Evolutionary conservation across 1,284 basidiomycete species (phyloP).

Genomic region (Sporisorium reilianum): DNA sequence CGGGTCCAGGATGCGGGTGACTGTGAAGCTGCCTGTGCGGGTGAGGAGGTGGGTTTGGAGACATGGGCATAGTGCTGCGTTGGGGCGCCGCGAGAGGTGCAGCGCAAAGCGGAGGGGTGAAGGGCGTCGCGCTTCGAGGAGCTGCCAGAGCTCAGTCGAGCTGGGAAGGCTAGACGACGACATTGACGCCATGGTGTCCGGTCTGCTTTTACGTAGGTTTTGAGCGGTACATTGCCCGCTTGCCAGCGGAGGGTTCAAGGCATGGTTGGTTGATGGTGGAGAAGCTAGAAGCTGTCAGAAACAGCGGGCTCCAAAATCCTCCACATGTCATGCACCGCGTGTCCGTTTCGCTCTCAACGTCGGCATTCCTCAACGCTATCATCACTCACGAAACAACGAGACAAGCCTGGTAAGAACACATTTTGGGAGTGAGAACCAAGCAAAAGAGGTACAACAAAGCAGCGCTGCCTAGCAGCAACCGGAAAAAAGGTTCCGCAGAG

Average conservation of each 20-base stretch:
- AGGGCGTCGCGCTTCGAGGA: slow-evolving; percentile 20
- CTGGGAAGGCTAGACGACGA: background rate
- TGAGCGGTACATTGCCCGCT: background rate
- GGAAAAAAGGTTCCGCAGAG: background rate
- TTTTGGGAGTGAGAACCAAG: background rate
- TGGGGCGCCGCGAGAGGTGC: slow-evolving; percentile 31
- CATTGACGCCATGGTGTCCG: background rate
- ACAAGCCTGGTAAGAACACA: background rate
- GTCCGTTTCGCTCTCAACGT: background rate
- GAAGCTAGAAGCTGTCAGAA: slow-evolving; percentile 17
- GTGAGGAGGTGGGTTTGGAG: slow-evolving; percentile 16
- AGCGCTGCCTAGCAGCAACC: background rate
- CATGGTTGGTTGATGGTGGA: background rate
- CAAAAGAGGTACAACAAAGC: background rate
- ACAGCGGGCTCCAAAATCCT: slow-evolving; percentile 15
- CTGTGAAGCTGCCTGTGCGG: background rate
- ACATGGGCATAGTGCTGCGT: slow-evolving; percentile 34
- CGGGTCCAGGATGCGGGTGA: slow-evolving; percentile 46
- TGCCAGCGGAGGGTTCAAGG: background rate
- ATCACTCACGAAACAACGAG: background rate
- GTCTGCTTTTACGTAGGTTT: background rate
- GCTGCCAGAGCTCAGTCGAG: slow-evolving; percentile 17
- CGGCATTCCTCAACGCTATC: background rate
- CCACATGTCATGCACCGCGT: background rate
- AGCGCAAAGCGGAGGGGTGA: slow-evolving; percentile 27